A percentile compares a stretch with the other conserved stretches of the same genome.
Evolutionary conservation across 1,284 basidiomycete species (phyloP).

Genomic region (Thecaphora thlaspeos): DNA sequence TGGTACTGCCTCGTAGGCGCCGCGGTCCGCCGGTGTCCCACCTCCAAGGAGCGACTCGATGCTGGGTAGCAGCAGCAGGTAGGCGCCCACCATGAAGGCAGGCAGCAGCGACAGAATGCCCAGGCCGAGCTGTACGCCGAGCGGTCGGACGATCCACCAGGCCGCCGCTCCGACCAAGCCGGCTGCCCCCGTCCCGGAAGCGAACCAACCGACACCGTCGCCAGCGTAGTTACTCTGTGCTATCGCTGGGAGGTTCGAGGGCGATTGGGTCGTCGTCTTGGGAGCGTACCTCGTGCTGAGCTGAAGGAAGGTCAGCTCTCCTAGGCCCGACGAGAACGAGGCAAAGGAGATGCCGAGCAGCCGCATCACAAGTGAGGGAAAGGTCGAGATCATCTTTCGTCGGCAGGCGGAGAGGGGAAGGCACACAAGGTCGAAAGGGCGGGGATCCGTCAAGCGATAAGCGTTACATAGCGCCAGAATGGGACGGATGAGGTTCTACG

Average conservation of each 20-base stretch:
- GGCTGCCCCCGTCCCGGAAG: conserved; percentile 84
- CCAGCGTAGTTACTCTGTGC: conserved; percentile 20
- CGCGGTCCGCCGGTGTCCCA: neutral
- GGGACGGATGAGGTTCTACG: neutral
- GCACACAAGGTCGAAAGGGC: no score
- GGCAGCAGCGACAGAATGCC: conserved; percentile 60
- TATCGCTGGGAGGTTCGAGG: no score
- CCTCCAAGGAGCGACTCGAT: conserved; percentile 12
- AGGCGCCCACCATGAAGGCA: conserved; percentile 43
- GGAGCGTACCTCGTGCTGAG: conserved; percentile 70
- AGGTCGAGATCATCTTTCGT: conserved; percentile 75
- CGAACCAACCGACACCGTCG: conserved; percentile 55
- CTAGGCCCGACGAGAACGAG: conserved; percentile 87
- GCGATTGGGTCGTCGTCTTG: conserved; percentile 6
- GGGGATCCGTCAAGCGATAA: no score
- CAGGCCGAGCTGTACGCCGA: conserved; percentile 81
- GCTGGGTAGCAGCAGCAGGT: conserved; percentile 30
- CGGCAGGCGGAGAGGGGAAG: no score
- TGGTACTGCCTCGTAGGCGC: conserved; percentile 7
- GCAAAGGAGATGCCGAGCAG: conserved; percentile 84
- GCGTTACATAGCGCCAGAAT: neutral
- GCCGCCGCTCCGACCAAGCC: conserved; percentile 86
- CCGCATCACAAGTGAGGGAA: conserved; percentile 69
- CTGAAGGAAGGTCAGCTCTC: conserved; percentile 92
- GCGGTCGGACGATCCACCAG: conserved; percentile 87